Base-by-base conservation (phyloP, 345 rosid genomes). In the Barbarea vulgaris region DNA sequence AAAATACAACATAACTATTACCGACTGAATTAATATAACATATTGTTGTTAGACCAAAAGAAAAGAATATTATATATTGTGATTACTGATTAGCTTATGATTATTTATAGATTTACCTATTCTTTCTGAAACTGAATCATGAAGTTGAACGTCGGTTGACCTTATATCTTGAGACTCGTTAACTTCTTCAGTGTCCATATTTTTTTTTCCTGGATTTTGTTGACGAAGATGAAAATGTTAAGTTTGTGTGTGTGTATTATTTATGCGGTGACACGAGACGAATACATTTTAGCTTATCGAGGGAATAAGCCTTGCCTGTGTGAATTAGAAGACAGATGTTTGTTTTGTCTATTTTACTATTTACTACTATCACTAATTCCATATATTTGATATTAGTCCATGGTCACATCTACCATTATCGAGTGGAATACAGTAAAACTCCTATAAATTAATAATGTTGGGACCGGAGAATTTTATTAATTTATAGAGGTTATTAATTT, bases 81-180 rank as follows among this genome's bases (percentile, higher is more conserved):
- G 33, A 63, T 60, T 36, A 27, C 28, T 73, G 15, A 27, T 74
- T 41, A 50, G 46, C 13, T 7, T 21, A 57, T 57, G 18, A 53
- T 53, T 13, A 25, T 15, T 36, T 11, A 51, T 6, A 15, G 31
- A 30, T 27, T 21, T 66, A 74, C 79, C 79, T 50, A 74, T 75
- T 68, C 74, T 68, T 21, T 3, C 27, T 21, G 47, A 24, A 66
- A 66, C 59, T 25, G 72, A 67, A 67, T 60, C 79, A 37, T 59
- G 69, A 67, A 36, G 68, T 37, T 67, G 73, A 57, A 9, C 5
- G 15, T 60, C 55, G 19, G 47, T 67, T 59, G 74, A 24, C 59
- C 11, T 67, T 41, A 15, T 59, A 59, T 25, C 72, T 47, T 9
- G 52, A 24, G 72, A 74, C 15, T 47, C 41, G 41, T 18, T 12